These are phyloP conservation scores for Geotrichum carabidarum DNA, from an alignment of 1,139 yeast species.

Conservation along the genomic window DNA sequence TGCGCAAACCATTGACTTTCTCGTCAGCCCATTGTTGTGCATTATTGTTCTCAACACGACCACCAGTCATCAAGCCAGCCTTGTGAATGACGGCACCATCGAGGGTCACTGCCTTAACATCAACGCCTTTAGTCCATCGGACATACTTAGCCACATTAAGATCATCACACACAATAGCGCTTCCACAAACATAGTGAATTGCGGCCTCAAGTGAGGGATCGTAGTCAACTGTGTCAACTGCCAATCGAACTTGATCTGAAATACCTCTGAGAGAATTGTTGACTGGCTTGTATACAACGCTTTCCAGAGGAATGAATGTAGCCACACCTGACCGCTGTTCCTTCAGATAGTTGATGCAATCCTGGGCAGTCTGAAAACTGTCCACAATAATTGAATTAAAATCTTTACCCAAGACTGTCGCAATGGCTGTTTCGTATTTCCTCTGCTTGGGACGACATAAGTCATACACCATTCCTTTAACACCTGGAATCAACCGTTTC, in stretches of 20 bases:
- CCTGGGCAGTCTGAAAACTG: slow-evolving; percentile 64
- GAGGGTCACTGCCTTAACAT: slow-evolving; percentile 68
- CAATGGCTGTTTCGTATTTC: slow-evolving; percentile 70
- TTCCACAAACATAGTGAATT: slow-evolving; percentile 73
- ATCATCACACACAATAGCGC: slow-evolving; percentile 72
- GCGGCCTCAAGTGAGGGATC: slow-evolving; percentile 72
- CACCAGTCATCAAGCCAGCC: slow-evolving; percentile 93
- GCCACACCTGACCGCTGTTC: slow-evolving; percentile 84
- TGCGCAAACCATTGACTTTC: slow-evolving; percentile 55
- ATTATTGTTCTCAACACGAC: slow-evolving; percentile 42
- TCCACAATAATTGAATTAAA: slow-evolving; percentile 84
- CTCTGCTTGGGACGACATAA: slow-evolving; percentile 74
- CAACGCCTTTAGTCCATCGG: slow-evolving; percentile 61
- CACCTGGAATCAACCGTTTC: slow-evolving; percentile 72
- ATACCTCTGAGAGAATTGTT: slow-evolving; percentile 53
- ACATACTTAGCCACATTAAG: slow-evolving; percentile 63
- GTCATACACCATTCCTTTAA: slow-evolving; percentile 74
- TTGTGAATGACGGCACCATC: slow-evolving; percentile 83
- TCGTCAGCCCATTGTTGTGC: slow-evolving; percentile 65
- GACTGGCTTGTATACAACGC: slow-evolving; percentile 59
- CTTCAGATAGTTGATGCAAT: slow-evolving; percentile 75
- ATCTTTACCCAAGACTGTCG: slow-evolving; percentile 73
- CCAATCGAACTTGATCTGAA: slow-evolving; percentile 54
- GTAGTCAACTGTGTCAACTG: slow-evolving; percentile 62
- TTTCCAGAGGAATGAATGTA: slow-evolving; percentile 82